phyloP scores from a whole-genome alignment of 768 basidiomycete genomes.

The Termitomyces sp. region DNA sequence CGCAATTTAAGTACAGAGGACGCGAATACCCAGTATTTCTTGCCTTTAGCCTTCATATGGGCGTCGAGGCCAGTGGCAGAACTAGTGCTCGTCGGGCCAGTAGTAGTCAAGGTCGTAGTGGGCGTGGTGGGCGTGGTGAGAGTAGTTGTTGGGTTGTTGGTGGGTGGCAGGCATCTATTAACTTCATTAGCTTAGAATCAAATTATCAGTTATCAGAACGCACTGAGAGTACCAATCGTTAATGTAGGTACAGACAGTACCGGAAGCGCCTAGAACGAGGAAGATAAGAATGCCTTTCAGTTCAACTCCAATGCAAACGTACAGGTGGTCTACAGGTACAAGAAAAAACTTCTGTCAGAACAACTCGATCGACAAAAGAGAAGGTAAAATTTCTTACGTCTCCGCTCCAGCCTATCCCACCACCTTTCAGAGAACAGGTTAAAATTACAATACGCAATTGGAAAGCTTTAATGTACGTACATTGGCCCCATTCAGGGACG shows the following conservation, averaged over 20 bases:
- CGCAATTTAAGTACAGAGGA: neutral
- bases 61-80: constrained; percentile 15
- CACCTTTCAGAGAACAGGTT: constrained; percentile 14
- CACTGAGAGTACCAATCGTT: constrained; percentile 28
- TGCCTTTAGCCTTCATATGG: constrained; percentile 21
- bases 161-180: constrained; percentile 25
- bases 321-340: constrained; percentile 21
- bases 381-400: constrained; percentile 16
- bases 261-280: constrained; percentile 25
- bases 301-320: neutral
- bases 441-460: neutral
- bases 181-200: neutral
- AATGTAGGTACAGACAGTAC: constrained; percentile 23
- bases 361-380: neutral
- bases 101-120: constrained; percentile 12
- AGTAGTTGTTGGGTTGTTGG: constrained; percentile 10
- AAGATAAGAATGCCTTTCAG: neutral
- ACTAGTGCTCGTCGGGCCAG: constrained; percentile 16
- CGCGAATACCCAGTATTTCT: constrained; percentile 23
- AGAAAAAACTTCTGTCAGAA: neutral
- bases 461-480: constrained; percentile 15
- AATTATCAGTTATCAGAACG: neutral
- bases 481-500: constrained; percentile 34
- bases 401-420: constrained; percentile 29
- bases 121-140: constrained; percentile 14